Evolutionary conservation across 164 flowering plant species (phyloP).

Genomic region (Magnolia kwangsiensis): DNA sequence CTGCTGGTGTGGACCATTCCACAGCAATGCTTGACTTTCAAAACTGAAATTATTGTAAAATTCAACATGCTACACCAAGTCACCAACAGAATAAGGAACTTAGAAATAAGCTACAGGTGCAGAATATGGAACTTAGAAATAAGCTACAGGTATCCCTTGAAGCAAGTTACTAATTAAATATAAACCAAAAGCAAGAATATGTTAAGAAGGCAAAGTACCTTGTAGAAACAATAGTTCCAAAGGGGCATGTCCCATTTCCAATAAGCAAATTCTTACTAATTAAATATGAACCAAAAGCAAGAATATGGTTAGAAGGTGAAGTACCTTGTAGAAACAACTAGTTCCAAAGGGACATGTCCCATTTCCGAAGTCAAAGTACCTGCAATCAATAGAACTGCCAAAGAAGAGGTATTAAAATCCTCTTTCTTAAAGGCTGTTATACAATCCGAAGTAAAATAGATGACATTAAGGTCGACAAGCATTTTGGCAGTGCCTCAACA

Average conservation of each 20-base stretch:
- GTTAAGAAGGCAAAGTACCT: constrained; percentile 39
- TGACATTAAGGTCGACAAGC: constrained; percentile 5
- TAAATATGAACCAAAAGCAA: background rate
- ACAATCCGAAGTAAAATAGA: background rate
- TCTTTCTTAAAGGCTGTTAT: too few species aligned
- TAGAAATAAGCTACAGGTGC: background rate
- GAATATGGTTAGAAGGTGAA: background rate
- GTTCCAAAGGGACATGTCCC: constrained; percentile 92
- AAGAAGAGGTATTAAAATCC: background rate
- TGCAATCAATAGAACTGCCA: constrained; percentile 91
- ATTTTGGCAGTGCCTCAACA: background rate
- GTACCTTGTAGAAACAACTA: constrained; percentile 97
- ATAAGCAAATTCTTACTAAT: too few species aligned
- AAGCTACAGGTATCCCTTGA: background rate
- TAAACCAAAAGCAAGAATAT: background rate
- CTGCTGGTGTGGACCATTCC: background rate
- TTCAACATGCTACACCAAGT: background rate
- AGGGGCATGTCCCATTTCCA: constrained; percentile 20
- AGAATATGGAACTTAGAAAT: background rate
- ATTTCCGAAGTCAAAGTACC: constrained; percentile 91
- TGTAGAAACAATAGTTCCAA: constrained; percentile 95
- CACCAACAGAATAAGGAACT: background rate
- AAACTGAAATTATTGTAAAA: background rate
- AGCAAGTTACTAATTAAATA: background rate
- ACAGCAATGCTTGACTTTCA: background rate